Percentiles rank a stretch among this genome's conserved stretches.
Evolutionary conservation across 805 yeast species (phyloP).

Genomic region (Pichia cabralensis): DNA sequence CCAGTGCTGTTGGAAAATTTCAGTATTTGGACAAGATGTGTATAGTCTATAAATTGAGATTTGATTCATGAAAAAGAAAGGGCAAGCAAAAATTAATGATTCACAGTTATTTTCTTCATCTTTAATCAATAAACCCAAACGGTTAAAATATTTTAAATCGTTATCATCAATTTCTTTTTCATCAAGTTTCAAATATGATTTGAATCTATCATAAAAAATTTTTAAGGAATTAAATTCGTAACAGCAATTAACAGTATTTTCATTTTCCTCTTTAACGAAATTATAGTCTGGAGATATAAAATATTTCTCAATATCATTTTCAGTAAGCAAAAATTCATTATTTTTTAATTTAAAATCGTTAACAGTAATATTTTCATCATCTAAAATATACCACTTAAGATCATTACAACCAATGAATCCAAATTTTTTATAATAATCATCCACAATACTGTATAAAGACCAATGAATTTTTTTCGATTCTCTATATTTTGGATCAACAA

Average conservation of each 20-base stretch:
- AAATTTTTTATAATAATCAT: slow-evolving; percentile 5
- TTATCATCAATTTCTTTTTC: too few species aligned
- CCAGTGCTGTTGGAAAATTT: not conserved
- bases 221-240: too few species aligned
- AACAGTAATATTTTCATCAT: too few species aligned
- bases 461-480: slow-evolving; percentile 1
- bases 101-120: not conserved
- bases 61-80: not conserved
- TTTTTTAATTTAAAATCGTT: not conserved
- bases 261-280: too few species aligned
- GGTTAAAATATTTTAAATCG: too few species aligned
- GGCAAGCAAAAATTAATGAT: slow-evolving; percentile 2
- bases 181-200: too few species aligned
- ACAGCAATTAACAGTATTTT: too few species aligned
- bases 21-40: not conserved
- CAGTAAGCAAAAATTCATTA: not conserved
- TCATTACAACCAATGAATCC: slow-evolving; percentile 4
- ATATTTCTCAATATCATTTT: slow-evolving; percentile 1
- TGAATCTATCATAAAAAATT: too few species aligned
- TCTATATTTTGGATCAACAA: not conserved
- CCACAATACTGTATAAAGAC: slow-evolving; percentile 7
- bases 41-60: slow-evolving; percentile 2
- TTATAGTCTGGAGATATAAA: too few species aligned
- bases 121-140: slow-evolving; percentile 4
- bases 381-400: not conserved